Evolutionary conservation across 306 rosid species (phyloP).

Genomic region (Arachis hypogaea): DNA sequence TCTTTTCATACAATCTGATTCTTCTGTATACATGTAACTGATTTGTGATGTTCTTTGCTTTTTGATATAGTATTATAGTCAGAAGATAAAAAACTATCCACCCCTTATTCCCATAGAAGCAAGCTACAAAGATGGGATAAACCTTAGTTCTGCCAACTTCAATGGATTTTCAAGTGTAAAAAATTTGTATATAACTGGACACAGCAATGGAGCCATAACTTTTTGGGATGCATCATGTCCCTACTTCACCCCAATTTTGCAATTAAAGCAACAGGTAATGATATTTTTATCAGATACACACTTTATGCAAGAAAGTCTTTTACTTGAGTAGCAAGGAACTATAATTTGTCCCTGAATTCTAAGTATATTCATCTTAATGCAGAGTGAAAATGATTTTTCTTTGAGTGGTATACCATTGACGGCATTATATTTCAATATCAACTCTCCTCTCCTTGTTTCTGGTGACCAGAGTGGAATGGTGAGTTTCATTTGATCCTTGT

Average conservation of each 20-base stretch:
- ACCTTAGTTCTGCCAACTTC: slow-evolving; percentile 52
- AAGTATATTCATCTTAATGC: slow-evolving; percentile 37
- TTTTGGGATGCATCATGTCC: slow-evolving; percentile 91
- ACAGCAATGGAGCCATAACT: slow-evolving; percentile 68
- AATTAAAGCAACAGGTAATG: slow-evolving; percentile 87
- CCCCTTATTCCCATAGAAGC: slow-evolving; percentile 58
- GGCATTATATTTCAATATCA: slow-evolving; percentile 60
- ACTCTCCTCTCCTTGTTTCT: slow-evolving; percentile 67
- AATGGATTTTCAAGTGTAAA: slow-evolving; percentile 69
- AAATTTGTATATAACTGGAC: slow-evolving; percentile 87
- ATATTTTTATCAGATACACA: slow-evolving; percentile 15
- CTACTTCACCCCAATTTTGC: slow-evolving; percentile 62
- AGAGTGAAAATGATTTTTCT: slow-evolving; percentile 82
- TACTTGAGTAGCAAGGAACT: not conserved
- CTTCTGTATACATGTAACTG: slow-evolving; percentile 5
- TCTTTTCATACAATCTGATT: slow-evolving; percentile 5
- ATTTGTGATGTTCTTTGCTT: slow-evolving; percentile 32
- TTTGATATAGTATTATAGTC: slow-evolving; percentile 60
- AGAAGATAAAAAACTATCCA: slow-evolving; percentile 60
- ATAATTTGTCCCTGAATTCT: not conserved
- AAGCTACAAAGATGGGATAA: slow-evolving; percentile 62
- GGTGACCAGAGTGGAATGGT: slow-evolving; percentile 93
- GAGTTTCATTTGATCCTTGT: slow-evolving; percentile 31
- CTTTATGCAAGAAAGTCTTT: not conserved
- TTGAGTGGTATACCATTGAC: slow-evolving; percentile 78